These are phyloP conservation scores for Mycena amicta DNA, from an alignment of 768 basidiomycete species.

Conservation along the genomic window DNA sequence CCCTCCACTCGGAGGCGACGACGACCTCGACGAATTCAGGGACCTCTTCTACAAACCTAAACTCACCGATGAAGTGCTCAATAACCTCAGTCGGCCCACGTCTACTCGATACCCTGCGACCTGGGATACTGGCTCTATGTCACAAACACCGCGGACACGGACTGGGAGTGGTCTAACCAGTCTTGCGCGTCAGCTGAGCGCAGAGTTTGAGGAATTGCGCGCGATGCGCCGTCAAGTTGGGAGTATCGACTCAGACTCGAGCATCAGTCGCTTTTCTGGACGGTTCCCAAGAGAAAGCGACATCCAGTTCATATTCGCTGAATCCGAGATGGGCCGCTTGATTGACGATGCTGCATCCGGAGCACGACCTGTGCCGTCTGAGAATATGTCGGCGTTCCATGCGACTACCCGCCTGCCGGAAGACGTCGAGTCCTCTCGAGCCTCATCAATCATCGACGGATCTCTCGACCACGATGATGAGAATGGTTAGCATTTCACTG, in stretches of 20 bases:
- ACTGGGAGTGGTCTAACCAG: conserved; percentile 50
- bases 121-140: conserved; percentile 35
- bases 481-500: conserved; percentile 35
- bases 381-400: conserved; percentile 40
- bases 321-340: conserved; percentile 27
- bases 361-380: conserved; percentile 20
- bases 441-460: conserved; percentile 41
- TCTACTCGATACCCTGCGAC: conserved; percentile 27
- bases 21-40: conserved; percentile 73
- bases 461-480: conserved; percentile 42
- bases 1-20: conserved; percentile 57
- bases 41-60: conserved; percentile 71
- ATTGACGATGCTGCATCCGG: conserved; percentile 8
- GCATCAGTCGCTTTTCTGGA: conserved; percentile 21
- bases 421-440: conserved; percentile 48
- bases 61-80: conserved; percentile 26
- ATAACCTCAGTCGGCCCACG: conserved; percentile 29
- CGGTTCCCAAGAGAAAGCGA: conserved; percentile 18
- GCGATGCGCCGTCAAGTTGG: conserved; percentile 30
- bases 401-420: conserved; percentile 48
- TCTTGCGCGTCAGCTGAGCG: conserved; percentile 52
- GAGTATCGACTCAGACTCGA: conserved; percentile 34
- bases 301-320: conserved; percentile 18
- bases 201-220: conserved; percentile 49
- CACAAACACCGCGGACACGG: conserved; percentile 30